Base-by-base conservation (phyloP, 345 rosid genomes). In the Brassica incana region DNA sequence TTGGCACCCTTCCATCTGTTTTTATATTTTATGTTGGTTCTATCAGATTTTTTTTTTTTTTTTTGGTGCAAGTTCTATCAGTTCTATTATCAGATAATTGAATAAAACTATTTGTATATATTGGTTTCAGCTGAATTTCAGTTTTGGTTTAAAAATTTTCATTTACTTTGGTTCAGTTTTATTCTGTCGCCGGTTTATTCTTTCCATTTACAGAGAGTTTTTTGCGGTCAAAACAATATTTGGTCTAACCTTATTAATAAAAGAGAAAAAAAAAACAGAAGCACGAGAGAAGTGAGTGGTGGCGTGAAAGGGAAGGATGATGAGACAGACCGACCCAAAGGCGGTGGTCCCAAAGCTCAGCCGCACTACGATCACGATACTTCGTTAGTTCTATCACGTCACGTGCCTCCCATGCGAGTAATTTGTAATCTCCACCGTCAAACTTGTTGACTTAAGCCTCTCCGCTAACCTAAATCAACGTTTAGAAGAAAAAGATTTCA, bases 281-380 rank as follows among this genome's bases (percentile, higher is more conserved):
- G 36, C 65, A 72, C 15, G 63, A 66, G 45, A 45, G 74, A 69
- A 80, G 67, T 69, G 71, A 80, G 16, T 69, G 76, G 71, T 80
- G 76, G 79, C 83, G 83, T 80, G 83, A 75, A 69, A 75, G 67
- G 75, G 83, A 80, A 75, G 76, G 67, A 75, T 69, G 71, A 74
- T 67, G 69, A 76, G 74, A 78, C 30, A 73, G 77, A 78, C 27
- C 12, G 77, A 78, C 16, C 16, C 65, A 61, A 33, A 79, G 59
- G 75, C 62, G 62, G 52, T 80, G 83, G 79, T 75, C 83, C 79
- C 83, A 48, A 68, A 36, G 36, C 71, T 68, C 16, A 61, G 60
- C 69, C 69, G 65, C 82, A 79, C 65, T 73, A 73, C 50, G 43
- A 67, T 70, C 67, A 72, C 48, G 43, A 67, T 71, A 66, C 33